Evolutionary conservation across 1,139 yeast genomes (phyloP).

Genomic region (Lodderomyces metapsilosis): DNA sequence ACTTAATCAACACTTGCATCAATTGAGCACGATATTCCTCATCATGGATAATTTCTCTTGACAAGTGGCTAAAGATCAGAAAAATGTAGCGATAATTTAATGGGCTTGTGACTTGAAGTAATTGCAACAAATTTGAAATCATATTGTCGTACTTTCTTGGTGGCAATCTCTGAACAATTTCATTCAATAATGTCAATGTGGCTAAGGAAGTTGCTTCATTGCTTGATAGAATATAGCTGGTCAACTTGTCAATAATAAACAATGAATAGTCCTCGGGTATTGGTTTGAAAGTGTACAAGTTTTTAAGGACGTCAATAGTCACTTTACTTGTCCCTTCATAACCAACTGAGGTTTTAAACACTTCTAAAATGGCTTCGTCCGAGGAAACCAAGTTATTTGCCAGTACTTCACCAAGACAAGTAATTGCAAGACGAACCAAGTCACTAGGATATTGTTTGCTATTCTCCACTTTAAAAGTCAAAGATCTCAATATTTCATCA

Average conservation of each 20-base stretch:
- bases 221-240: constrained; percentile 22
- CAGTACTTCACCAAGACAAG: constrained; percentile 29
- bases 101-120: constrained; percentile 13
- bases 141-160: constrained; percentile 6
- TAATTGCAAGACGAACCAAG: constrained; percentile 47
- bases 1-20: constrained; percentile 10
- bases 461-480: constrained; percentile 33
- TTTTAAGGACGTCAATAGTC: constrained; percentile 32
- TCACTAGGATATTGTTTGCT: constrained; percentile 49
- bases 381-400: constrained; percentile 17
- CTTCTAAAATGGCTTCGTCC: constrained; percentile 12
- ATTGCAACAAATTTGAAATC: constrained; percentile 12
- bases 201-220: constrained; percentile 25
- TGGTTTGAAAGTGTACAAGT: constrained; percentile 19
- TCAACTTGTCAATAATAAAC: constrained; percentile 19
- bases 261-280: constrained; percentile 18
- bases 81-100: constrained; percentile 14
- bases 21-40: constrained; percentile 5
- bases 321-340: constrained; percentile 35
- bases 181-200: constrained; percentile 25
- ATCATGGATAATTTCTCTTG: constrained; percentile 4
- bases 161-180: constrained; percentile 12
- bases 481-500: constrained; percentile 16
- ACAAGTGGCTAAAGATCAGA: constrained; percentile 12
- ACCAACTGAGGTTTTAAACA: constrained; percentile 26